Percentiles rank a stretch among this genome's conserved stretches.
Evolutionary conservation across 768 basidiomycete species (phyloP).

Genomic region (Pisolithus microcarpus): DNA sequence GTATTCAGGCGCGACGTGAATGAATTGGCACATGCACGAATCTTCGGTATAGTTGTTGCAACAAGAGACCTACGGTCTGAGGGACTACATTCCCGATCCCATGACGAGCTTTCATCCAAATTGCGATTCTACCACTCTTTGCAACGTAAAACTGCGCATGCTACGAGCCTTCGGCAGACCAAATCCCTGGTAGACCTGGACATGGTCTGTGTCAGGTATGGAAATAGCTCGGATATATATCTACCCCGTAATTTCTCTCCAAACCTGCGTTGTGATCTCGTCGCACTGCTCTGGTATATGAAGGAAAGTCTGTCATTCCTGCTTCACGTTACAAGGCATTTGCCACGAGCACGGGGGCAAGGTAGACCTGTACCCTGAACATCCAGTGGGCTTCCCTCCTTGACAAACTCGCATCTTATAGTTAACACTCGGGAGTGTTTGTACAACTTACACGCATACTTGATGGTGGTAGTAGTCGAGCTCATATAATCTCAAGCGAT

Average conservation of each 20-base stretch:
- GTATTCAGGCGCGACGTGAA: no score
- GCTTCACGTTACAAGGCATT: conserved; percentile 43
- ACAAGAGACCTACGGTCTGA: conserved; percentile 36
- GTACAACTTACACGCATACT: neutral
- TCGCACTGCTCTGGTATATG: conserved; percentile 53
- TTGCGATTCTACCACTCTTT: conserved; percentile 15
- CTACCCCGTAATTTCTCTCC: conserved; percentile 58
- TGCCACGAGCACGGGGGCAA: conserved; percentile 42
- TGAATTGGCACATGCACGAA: no score
- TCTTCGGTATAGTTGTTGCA: conserved; percentile 47
- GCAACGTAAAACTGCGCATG: conserved; percentile 12
- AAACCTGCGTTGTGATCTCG: conserved; percentile 59
- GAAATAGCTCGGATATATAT: conserved; percentile 65
- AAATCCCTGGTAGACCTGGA: conserved; percentile 10
- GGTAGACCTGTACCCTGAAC: conserved; percentile 51
- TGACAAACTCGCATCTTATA: conserved; percentile 52
- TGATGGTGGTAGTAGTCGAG: no score
- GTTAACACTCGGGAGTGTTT: conserved; percentile 48
- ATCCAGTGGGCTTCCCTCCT: conserved; percentile 12
- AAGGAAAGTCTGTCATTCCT: conserved; percentile 47
- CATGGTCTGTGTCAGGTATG: conserved; percentile 45
- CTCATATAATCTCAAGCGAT: no score
- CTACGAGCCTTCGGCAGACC: neutral
- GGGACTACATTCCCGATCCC: conserved; percentile 18
- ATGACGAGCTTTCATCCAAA: conserved; percentile 11